Base-by-base conservation (phyloP, 2,329 filamentous ascomycete genomes). In the Aspergillus texensis region DNA sequence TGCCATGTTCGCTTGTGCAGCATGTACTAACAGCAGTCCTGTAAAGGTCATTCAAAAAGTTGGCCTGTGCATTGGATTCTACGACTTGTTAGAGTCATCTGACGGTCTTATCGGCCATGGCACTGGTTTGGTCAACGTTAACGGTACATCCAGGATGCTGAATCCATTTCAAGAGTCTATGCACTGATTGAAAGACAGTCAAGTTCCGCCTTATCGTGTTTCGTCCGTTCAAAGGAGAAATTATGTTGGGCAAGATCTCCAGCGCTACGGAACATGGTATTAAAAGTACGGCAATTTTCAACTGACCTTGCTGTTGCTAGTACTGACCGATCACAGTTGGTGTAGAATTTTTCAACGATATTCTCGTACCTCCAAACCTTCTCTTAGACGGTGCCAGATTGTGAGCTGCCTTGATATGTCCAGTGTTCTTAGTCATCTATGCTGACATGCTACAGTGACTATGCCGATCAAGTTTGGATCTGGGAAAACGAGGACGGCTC, bases 201-300 rank as follows among this genome's bases (percentile, higher is more conserved):
- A 93, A 96, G 76, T 99, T 98, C 74, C 91, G 93, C 26, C 84
- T 99, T 74, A 85, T 97, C 21, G 93, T 99, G 34, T 99, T 98
- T 78, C 89, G 95, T 28, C 95, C 95, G 0, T 98, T 97, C 82
- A 96, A 96, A 75, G 92, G 93, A 55, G 95, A 99, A 77, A 92
- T 97, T 64, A 85, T 99, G 72, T 84, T 92, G 52, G 95, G 92
- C 19, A 90, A 89, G 68, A 97, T 99, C 77, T 89, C 89, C 67
- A 89, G 88, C 68, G 89, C 89, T 41, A 90, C 86, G 1, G 84
- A 88, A 9, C 82, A 89, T 1, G 93, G 91, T 43, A 92, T 96
- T 72, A 88, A 89, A 72, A 84, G 88, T 90, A 78, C 63, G 19
- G 84, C 68, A 65, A n/a, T 39, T 34, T 19, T 4, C 19, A 46